Base-by-base conservation (phyloP, 176 grass and related monocot genomes). In the Luzula sylvatica region DNA sequence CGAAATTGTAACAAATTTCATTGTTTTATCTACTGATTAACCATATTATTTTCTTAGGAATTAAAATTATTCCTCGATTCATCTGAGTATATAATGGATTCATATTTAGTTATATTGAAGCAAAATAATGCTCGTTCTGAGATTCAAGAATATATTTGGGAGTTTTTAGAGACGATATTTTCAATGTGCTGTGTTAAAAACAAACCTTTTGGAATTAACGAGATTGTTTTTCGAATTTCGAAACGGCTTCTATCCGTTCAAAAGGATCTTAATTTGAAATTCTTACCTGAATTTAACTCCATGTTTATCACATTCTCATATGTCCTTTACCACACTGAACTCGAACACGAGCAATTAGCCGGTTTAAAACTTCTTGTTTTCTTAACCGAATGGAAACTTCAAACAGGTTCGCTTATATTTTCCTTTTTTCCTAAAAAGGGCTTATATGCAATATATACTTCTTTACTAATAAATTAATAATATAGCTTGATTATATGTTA, bases 291-390 rank as follows among this genome's bases (percentile, higher is more conserved):
- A 52, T 58, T 86, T 65, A 67, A 65, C 53, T 60, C 52, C 60
- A 64, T 86, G 72, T 67, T 81, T 59, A 70, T 61, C 63, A 85
- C 69, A 67, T 61, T 86, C 55, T 82, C 90, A 44, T 72, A 69
- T 56, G 73, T 55, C 68, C 81, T 89, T 38, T 68, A 49, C 54
- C 70, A 56, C 28, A 58, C 70, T n/a, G 84, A 96, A 51, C 86
- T 89, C 89, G 81, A 89, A 75, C 78, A 86, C 45, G 90, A 96
- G 39, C 90, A 96, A 22, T 46, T 96, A 59, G 63, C 60, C 30
- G 81, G 61, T 39, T 68, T 86, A 74, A 96, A 89, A 67, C 78
- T 89, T 64, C 60, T 89, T 41, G 42, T 64, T 61, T 82, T 86
- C 60, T 57, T 89, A 65, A 71, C 74, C 16, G 77, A 89, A 14